Evolutionary conservation across 2,329 filamentous ascomycete genomes (phyloP).

Genomic region (Aureobasidium leucospermi): DNA sequence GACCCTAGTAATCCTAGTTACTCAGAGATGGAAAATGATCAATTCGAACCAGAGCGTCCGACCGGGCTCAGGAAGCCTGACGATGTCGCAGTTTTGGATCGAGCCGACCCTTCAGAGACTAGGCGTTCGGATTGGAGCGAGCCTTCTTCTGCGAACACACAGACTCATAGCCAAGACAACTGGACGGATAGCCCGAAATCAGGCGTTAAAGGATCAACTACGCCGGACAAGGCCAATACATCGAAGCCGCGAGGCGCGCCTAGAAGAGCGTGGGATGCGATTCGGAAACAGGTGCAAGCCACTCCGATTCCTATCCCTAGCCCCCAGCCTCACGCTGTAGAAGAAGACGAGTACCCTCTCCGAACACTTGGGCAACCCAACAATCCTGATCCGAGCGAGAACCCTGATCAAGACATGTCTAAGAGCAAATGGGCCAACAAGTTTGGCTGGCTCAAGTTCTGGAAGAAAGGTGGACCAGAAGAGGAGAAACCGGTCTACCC

Average conservation of each 20-base stretch:
- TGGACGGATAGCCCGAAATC: background rate
- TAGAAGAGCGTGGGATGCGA: constrained; percentile 20
- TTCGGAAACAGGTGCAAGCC: constrained; percentile 17
- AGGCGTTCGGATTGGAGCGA: background rate
- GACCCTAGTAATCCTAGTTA: too few relatives aligned
- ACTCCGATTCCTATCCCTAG: constrained; percentile 33
- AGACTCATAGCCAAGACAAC: background rate
- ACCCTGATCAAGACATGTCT: constrained; percentile 16
- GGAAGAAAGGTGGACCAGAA: constrained; percentile 22
- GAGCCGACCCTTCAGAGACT: background rate
- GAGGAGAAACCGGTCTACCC: constrained; percentile 47
- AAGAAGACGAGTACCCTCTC: constrained; percentile 28
- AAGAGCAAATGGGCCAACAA: constrained; percentile 23
- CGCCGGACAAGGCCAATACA: background rate
- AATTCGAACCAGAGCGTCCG: background rate
- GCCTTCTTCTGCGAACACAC: background rate
- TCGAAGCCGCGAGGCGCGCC: background rate
- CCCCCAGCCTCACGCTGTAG: constrained; percentile 33
- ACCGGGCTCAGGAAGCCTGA: constrained; percentile 2
- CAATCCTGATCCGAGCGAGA: background rate
- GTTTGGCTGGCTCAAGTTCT: constrained; percentile 24
- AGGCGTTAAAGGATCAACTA: background rate
- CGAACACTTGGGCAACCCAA: constrained; percentile 13
- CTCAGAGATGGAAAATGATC: background rate
- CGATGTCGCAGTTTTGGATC: constrained; percentile 7